Conservation (phyloP, 2,329 filamentous ascomycete genomes). For the Cladosporium phlei region DNA sequence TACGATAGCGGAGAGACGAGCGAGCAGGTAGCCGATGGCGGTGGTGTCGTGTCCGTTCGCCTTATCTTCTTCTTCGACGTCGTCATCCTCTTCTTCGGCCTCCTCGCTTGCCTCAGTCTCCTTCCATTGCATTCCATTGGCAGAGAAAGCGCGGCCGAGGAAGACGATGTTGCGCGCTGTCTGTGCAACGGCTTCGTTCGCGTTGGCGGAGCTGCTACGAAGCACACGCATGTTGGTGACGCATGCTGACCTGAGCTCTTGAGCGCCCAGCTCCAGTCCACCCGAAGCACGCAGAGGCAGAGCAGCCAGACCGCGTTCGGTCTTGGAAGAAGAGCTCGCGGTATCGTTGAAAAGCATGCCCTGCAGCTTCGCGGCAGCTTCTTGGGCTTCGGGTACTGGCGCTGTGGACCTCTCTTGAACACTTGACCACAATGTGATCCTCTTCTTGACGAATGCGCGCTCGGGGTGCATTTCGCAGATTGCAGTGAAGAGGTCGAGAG, state of each 20-base stretch:
- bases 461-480: slow-evolving; percentile 64
- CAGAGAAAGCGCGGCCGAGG: slow-evolving; percentile 62
- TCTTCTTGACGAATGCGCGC: slow-evolving; percentile 56
- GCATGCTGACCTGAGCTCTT: slow-evolving; percentile 58
- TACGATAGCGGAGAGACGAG: slow-evolving; percentile 71
- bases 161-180: slow-evolving; percentile 78
- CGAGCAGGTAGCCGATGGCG: slow-evolving; percentile 69
- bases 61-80: slow-evolving; percentile 42
- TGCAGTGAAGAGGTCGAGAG: slow-evolving; percentile 64
- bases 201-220: slow-evolving; percentile 53
- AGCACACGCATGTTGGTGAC: slow-evolving; percentile 56
- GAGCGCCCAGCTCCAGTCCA: slow-evolving; percentile 62
- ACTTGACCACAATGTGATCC: slow-evolving; percentile 64
- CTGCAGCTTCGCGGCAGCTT: slow-evolving; percentile 68
- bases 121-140: slow-evolving; percentile 51
- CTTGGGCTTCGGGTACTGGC: slow-evolving; percentile 68
- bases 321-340: slow-evolving; percentile 55
- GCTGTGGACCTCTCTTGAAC: slow-evolving; percentile 62
- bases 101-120: slow-evolving; percentile 41
- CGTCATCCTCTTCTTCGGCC: slow-evolving; percentile 32
- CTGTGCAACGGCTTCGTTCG: slow-evolving; percentile 71
- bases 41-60: slow-evolving; percentile 36
- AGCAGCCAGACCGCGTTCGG: slow-evolving; percentile 45
- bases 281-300: slow-evolving; percentile 64
- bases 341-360: slow-evolving; percentile 77